These are phyloP conservation scores for Candida caryicola DNA, from an alignment of 805 yeast species.

Conservation along the genomic window DNA sequence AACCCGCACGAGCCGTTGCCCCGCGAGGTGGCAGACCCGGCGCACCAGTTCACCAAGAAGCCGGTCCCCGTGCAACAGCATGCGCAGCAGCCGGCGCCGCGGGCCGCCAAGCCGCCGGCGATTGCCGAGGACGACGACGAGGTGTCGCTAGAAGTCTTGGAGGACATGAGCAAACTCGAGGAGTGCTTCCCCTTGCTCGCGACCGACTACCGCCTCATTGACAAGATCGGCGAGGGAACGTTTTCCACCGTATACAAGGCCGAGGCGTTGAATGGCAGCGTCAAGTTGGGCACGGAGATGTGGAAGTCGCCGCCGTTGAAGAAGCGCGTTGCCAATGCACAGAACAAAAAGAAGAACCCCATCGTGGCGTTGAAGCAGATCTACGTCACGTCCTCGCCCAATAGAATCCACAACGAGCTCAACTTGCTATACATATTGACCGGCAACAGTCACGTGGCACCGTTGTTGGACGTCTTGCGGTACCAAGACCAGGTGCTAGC, in stretches of 20 bases:
- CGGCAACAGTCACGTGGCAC: conserved; percentile 76
- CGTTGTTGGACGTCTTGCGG: conserved; percentile 83
- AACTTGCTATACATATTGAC: conserved; percentile 67
- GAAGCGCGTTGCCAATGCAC: conserved; percentile 17
- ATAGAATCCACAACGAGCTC: conserved; percentile 84
- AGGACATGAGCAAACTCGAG: conserved; percentile 56
- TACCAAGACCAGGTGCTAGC: conserved; percentile 91
- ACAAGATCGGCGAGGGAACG: conserved; percentile 67
- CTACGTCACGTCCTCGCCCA: conserved; percentile 93
- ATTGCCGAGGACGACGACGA: conserved; percentile 40
- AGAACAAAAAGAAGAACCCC: conserved; percentile 32
- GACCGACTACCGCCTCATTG: conserved; percentile 47
- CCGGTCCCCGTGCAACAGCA: neutral
- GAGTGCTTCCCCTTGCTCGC: conserved; percentile 53
- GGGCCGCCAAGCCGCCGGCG: no score
- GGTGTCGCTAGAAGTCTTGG: conserved; percentile 50
- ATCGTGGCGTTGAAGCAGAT: conserved; percentile 88
- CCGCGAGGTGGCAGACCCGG: conserved; percentile 1
- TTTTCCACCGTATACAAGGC: conserved; percentile 63
- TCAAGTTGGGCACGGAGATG: conserved; percentile 35
- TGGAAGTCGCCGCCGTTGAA: conserved; percentile 48
- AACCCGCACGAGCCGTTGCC: neutral
- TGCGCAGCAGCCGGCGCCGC: neutral
- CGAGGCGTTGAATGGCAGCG: conserved; percentile 46
- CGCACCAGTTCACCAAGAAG: neutral